phyloP scores from a whole-genome alignment of 352 stramenopile species.

The Pelagophyceae sp. region DNA sequence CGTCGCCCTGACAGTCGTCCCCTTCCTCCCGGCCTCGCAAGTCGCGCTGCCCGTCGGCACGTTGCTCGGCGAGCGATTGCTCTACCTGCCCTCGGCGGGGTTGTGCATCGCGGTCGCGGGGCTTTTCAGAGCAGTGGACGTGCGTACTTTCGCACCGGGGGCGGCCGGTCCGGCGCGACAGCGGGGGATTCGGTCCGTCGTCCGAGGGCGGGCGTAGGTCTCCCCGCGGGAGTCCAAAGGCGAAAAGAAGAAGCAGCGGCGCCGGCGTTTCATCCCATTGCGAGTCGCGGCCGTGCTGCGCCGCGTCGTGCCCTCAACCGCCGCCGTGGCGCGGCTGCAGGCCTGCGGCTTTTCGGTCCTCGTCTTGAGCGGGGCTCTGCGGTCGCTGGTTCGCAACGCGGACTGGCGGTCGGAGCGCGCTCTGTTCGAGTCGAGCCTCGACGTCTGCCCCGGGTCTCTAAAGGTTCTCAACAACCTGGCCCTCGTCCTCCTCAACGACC shows the following conservation, averaged over 20 bases:
- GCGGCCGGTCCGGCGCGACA: too few species aligned
- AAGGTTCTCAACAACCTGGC: conserved; percentile 47
- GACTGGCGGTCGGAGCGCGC: conserved; percentile 37
- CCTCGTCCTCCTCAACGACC: conserved; percentile 24
- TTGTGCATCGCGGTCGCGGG: conserved; percentile 54
- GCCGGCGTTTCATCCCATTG: too few species aligned
- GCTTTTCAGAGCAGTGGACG: background rate
- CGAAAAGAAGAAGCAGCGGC: background rate
- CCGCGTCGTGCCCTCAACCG: background rate
- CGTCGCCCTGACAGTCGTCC: conserved; percentile 57
- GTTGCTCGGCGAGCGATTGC: conserved; percentile 70
- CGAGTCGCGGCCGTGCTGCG: too few species aligned
- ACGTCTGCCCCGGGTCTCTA: conserved; percentile 36
- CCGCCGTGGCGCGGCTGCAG: background rate
- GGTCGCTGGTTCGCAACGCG: conserved; percentile 18
- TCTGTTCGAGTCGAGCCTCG: conserved; percentile 37
- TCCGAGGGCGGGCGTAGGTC: conserved; percentile 22
- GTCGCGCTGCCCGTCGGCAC: conserved; percentile 76
- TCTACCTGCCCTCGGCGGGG: conserved; percentile 77
- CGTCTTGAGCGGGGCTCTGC: background rate
- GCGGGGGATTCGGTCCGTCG: conserved; percentile 18
- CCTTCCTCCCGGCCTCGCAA: conserved; percentile 79
- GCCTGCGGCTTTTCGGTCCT: conserved; percentile 3
- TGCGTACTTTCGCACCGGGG: too few species aligned
- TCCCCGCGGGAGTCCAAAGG: conserved; percentile 1